These are phyloP conservation scores for Podospora australis DNA, from an alignment of 495 filamentous ascomycete species.

Conservation along the genomic window DNA sequence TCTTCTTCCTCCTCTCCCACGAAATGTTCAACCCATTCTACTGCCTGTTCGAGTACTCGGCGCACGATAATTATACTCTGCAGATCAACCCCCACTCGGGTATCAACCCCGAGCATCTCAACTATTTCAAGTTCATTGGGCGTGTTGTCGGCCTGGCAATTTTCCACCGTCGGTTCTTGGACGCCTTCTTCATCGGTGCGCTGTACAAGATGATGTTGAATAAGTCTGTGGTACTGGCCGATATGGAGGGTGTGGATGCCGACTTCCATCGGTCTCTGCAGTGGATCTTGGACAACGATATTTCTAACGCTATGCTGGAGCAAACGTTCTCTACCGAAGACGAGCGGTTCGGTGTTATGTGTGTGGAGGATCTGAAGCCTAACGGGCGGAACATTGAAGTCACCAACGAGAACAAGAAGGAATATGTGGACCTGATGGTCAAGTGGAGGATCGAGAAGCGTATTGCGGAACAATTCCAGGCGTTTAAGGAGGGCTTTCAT, in stretches of 20 bases:
- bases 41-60: conserved; percentile 98
- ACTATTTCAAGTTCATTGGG: conserved; percentile 99
- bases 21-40: conserved; percentile 99
- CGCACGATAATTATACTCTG: conserved; percentile 99
- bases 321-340: conserved; percentile 94
- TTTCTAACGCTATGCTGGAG: conserved; percentile 80
- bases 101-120: conserved; percentile 98
- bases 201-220: conserved; percentile 99
- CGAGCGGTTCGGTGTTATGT: conserved; percentile 90
- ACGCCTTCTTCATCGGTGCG: conserved; percentile 98
- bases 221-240: conserved; percentile 83
- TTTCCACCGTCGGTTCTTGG: conserved; percentile 95
- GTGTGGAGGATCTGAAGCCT: conserved; percentile 87
- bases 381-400: conserved; percentile 87
- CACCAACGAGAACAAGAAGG: conserved; percentile 92
- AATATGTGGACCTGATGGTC: conserved; percentile 93
- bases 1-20: conserved; percentile 99
- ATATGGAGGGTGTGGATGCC: conserved; percentile 99
- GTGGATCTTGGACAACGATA: conserved; percentile 98
- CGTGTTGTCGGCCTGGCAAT: conserved; percentile 96
- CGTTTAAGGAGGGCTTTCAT: conserved; percentile 95
- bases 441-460: conserved; percentile 99
- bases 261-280: conserved; percentile 92
- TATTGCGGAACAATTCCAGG: conserved; percentile 95
- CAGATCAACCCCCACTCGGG: conserved; percentile 99